A percentile compares a stretch with the other conserved stretches of the same genome.
phyloP scores from a whole-genome alignment of 1,284 basidiomycete genomes.

The Stygiomarasmius scandens region DNA sequence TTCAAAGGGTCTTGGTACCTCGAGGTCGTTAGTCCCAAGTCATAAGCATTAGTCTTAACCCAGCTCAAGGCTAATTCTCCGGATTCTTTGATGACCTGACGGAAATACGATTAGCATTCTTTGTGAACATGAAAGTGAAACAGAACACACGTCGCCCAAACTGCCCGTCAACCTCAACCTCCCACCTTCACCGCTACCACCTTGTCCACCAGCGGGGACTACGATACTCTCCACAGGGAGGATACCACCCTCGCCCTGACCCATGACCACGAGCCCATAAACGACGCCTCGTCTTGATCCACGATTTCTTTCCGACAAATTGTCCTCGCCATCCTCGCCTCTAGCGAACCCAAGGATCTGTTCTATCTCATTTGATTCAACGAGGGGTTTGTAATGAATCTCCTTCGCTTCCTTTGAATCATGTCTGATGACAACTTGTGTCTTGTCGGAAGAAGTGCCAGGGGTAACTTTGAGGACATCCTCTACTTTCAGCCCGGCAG shows the following conservation, averaged over 20 bases:
- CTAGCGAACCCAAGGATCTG: slow-evolving; percentile 81
- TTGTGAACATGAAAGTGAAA: not conserved
- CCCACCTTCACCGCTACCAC: slow-evolving; percentile 50
- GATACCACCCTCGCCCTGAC: slow-evolving; percentile 86
- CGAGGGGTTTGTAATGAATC: slow-evolving; percentile 57
- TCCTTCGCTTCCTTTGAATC: not conserved
- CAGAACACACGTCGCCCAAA: slow-evolving; percentile 63
- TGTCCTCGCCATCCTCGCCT: slow-evolving; percentile 76
- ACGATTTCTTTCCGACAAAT: slow-evolving; percentile 53
- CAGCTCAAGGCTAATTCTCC: slow-evolving; percentile 86
- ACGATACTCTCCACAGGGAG: slow-evolving; percentile 81
- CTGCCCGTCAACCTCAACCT: slow-evolving; percentile 80
- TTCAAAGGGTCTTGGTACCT: slow-evolving; percentile 76
- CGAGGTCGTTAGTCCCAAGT: slow-evolving; percentile 73
- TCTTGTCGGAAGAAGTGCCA: not conserved
- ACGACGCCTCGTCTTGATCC: slow-evolving; percentile 69
- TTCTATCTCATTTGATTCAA: slow-evolving; percentile 79
- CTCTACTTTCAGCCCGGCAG: slow-evolving; percentile 2
- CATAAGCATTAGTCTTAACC: slow-evolving; percentile 84
- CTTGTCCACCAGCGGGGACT: slow-evolving; percentile 45
- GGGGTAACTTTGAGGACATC: not conserved
- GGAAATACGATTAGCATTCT: not conserved
- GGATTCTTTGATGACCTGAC: slow-evolving; percentile 83
- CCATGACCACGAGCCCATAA: slow-evolving; percentile 87
- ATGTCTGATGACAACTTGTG: not conserved